Percentiles rank a stretch among this genome's conserved stretches.
phyloP scores from a whole-genome alignment of 176 grass and related monocot species.

The Ensete glaucum region DNA sequence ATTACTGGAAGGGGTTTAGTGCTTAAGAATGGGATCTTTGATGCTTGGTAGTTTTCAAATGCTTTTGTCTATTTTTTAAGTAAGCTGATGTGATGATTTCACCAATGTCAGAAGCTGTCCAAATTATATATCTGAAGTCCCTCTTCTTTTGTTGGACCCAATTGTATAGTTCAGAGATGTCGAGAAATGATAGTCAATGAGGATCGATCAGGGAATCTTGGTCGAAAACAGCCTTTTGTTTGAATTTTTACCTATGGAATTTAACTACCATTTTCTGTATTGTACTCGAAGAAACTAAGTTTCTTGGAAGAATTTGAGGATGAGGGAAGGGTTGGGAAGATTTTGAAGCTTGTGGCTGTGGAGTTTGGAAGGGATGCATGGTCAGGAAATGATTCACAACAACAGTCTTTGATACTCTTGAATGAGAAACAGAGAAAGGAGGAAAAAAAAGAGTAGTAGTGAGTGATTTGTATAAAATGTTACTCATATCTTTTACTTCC shows the following conservation, averaged over 20 bases:
- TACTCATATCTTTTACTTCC: too few species aligned
- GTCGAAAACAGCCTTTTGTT: too few species aligned
- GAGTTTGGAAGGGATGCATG: background rate
- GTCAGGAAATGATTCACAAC: background rate
- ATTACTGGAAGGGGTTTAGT: too few species aligned
- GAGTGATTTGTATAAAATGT: too few species aligned
- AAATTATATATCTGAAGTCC: too few species aligned
- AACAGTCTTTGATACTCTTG: too few species aligned
- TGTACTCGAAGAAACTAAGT: background rate
- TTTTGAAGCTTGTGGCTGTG: background rate
- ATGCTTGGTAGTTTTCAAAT: background rate
- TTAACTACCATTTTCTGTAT: background rate
- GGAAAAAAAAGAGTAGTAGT: too few species aligned
- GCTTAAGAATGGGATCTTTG: background rate
- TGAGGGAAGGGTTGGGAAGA: background rate
- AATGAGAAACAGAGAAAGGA: too few species aligned
- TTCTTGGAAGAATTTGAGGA: background rate
- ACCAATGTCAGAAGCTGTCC: background rate
- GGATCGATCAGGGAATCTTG: too few species aligned
- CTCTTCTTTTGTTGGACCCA: background rate
- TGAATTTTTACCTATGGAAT: background rate
- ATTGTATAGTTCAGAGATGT: background rate
- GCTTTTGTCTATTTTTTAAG: background rate
- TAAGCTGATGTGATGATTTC: background rate
- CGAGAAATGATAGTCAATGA: background rate